Evolutionary conservation across 345 rosid species (phyloP).

Genomic region (Eucalyptus sp.): DNA sequence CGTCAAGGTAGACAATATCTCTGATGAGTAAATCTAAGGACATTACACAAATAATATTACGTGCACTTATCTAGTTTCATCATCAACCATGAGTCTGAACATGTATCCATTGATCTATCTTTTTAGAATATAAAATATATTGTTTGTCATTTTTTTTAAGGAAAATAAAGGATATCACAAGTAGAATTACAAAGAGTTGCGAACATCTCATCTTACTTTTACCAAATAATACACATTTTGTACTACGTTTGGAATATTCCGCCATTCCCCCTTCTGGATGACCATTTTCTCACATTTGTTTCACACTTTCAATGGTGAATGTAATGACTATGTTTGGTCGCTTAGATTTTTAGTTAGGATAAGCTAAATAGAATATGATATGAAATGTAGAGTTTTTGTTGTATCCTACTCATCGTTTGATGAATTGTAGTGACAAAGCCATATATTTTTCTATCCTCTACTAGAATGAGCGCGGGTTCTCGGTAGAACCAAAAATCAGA

Average conservation of each 20-base stretch:
- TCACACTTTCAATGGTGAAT: not conserved
- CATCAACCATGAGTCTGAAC: not conserved
- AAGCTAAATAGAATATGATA: fast-evolving
- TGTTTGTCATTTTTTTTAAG: not conserved
- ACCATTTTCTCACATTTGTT: not conserved
- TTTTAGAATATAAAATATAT: not conserved
- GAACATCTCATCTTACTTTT: not conserved
- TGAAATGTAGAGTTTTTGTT: not conserved
- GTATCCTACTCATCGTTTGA: not conserved
- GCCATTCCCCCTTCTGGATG: not conserved
- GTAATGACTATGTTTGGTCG: fast-evolving
- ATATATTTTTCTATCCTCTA: not conserved
- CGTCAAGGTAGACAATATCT: too few species aligned
- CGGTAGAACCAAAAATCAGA: too few species aligned
- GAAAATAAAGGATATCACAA: not conserved
- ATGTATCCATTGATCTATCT: not conserved
- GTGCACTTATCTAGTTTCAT: not conserved
- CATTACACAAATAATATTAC: too few species aligned
- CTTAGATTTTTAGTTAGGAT: not conserved
- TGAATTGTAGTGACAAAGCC: not conserved
- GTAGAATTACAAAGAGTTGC: not conserved
- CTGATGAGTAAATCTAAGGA: too few species aligned
- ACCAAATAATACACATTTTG: not conserved
- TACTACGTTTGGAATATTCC: not conserved
- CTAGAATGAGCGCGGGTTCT: too few species aligned